Evolutionary conservation across 805 yeast genomes (phyloP).

Genomic region (Maudiozyma saulgeensis): DNA sequence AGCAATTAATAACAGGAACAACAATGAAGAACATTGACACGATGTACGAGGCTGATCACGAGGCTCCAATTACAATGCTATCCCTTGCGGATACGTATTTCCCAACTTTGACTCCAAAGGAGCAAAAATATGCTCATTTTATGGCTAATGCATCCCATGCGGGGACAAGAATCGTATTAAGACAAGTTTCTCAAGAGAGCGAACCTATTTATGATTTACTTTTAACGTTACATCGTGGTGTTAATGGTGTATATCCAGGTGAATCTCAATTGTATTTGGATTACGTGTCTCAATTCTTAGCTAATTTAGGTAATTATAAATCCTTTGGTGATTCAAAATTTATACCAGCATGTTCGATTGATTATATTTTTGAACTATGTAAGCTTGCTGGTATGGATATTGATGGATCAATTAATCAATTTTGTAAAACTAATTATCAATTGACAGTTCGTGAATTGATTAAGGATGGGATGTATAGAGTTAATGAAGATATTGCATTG

Average conservation of each 20-base stretch:
- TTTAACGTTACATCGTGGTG: constrained; percentile 43
- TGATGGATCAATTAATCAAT: constrained; percentile 11
- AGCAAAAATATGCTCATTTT: constrained; percentile 72
- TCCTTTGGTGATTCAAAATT: constrained; percentile 86
- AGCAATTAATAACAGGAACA: background rate
- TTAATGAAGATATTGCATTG: constrained; percentile 39
- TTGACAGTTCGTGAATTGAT: constrained; percentile 30
- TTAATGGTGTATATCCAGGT: constrained; percentile 38
- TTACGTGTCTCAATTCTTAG: constrained; percentile 65
- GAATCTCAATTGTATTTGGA: constrained; percentile 44
- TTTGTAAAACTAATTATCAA: background rate
- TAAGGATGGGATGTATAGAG: constrained; percentile 40
- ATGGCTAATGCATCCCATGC: constrained; percentile 75
- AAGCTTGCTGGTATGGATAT: constrained; percentile 29
- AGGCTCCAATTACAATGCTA: constrained; percentile 63
- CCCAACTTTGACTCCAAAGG: constrained; percentile 47
- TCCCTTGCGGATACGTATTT: constrained; percentile 63
- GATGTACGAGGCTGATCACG: constrained; percentile 40
- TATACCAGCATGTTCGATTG: constrained; percentile 50
- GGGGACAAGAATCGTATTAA: constrained; percentile 69
- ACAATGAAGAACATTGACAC: background rate
- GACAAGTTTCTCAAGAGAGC: constrained; percentile 77
- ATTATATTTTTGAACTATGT: constrained; percentile 35
- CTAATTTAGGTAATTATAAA: constrained; percentile 71
- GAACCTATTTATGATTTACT: constrained; percentile 68